These are phyloP conservation scores for Cyanidium caldarium DNA, from an alignment of 23 red algal species.

Conservation along the genomic window DNA sequence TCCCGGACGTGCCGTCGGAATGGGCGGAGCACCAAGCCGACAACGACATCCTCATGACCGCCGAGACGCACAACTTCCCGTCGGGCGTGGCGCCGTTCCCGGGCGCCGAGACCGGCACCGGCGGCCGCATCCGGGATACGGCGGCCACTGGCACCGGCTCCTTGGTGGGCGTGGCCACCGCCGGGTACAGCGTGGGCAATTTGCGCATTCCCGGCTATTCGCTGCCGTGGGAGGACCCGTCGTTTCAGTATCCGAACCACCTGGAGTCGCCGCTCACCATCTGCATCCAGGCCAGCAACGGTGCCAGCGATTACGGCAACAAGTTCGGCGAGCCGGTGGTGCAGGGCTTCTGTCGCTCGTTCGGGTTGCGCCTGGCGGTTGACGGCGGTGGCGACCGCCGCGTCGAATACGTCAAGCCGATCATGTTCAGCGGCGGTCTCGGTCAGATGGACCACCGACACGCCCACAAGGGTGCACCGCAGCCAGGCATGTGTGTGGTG, in stretches of 20 bases:
- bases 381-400: constrained; percentile 34
- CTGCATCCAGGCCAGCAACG: constrained; percentile 69
- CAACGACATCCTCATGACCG: constrained; percentile 75
- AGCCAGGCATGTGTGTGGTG: constrained; percentile 50
- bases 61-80: constrained; percentile 99
- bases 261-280: constrained; percentile 68
- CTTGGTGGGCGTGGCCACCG: constrained; percentile 51
- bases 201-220: constrained; percentile 41
- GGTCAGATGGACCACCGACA: constrained; percentile 88
- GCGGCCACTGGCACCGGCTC: constrained; percentile 88
- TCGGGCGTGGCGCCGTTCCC: constrained; percentile 92
- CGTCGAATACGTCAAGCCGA: constrained; percentile 90
- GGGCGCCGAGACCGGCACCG: constrained; percentile 94
- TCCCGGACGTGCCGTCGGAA: constrained; percentile 19
- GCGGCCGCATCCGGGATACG: constrained; percentile 86
- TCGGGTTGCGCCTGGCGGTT: constrained; percentile 30
- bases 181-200: constrained; percentile 91
- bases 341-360: constrained; percentile 64
- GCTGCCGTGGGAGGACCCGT: constrained; percentile 45
- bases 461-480: constrained; percentile 35
- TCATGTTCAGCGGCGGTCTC: constrained; percentile 97
- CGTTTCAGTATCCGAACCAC: constrained; percentile 70
- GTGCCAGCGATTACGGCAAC: constrained; percentile 97
- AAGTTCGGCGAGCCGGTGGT: constrained; percentile 98
- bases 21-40: background rate